Conservation (phyloP, 352 stramenopile species). For the Lagenidium giganteum region DNA sequence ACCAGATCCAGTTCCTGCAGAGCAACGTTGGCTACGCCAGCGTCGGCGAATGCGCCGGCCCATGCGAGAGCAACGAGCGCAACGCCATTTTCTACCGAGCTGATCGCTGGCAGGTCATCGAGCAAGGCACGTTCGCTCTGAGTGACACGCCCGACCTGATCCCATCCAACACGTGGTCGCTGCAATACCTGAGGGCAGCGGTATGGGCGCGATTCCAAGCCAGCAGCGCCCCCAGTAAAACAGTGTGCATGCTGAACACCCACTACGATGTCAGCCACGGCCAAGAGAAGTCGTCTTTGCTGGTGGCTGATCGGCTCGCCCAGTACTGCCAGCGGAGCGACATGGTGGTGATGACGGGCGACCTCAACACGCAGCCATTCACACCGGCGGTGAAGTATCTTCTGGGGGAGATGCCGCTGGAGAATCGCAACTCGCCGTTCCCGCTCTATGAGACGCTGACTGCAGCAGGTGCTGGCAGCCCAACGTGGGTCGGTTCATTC, state of each 20-base stretch:
- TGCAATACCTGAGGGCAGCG: constrained; percentile 53
- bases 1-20: constrained; percentile 52
- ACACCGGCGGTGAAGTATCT: constrained; percentile 41
- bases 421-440: constrained; percentile 27
- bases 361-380: constrained; percentile 48
- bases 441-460: constrained; percentile 61
- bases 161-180: constrained; percentile 54
- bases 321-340: constrained; percentile 37
- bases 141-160: constrained; percentile 56
- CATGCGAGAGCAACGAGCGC: constrained; percentile 54
- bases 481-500: constrained; percentile 68
- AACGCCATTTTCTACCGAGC: constrained; percentile 62
- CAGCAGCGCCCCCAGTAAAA: constrained; percentile 16
- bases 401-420: constrained; percentile 12
- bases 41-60: constrained; percentile 53
- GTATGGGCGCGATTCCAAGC: constrained; percentile 48
- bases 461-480: constrained; percentile 24
- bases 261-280: constrained; percentile 61
- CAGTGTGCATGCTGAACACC: constrained; percentile 72
- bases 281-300: constrained; percentile 43
- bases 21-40: constrained; percentile 29
- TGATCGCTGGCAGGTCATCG: constrained; percentile 33
- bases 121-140: constrained; percentile 48
- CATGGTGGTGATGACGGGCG: constrained; percentile 58
- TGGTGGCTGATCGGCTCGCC: constrained; percentile 40